Base-by-base conservation (phyloP, 805 yeast species). In the Myxozyma vanderwaltii region DNA sequence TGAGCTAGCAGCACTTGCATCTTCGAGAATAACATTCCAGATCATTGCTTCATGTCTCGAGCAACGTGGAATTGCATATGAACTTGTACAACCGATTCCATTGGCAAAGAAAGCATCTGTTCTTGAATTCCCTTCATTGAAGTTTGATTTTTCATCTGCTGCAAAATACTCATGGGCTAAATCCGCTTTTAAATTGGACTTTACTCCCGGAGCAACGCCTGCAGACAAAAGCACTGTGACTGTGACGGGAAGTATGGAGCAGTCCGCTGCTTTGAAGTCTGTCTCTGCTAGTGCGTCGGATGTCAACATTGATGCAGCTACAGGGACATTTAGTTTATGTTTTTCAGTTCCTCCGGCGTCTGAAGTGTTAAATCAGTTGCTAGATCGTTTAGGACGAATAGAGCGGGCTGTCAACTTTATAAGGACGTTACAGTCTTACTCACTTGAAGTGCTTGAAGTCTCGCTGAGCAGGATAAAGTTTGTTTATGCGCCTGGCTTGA, bases 401-500 rank as follows among this genome's bases (percentile, higher is more conserved):
- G 72, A 71, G 50, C 66, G 71, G 12, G 67, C 72, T 33, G 71
- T 72, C 19, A 64, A 66, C 61, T 71, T 68, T 54, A 60, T 70
- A 40, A 65, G 65, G 35, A 67, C 69, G 29, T 55, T 73, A 47
- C 68, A 68, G 59, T 55, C 68, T n/a, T 57, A 62, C 53, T 43
- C 58, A 2, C 60, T 72, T 26, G 69, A 67, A 15, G 64, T 72
- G 26, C 55, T 51, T 13, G 67, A 68, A 21, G 71, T 72, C 2
- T 67, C 73, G 24, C 67, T 72, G 67, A 63, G 61, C 24, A 53
- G 63, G 31, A 63, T 72, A 33, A 56, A 62, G n/a, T 72, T 72
- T 57, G 58, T 52, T n/a, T 70, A 72, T 41, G 72, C 63, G 6
- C 64, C 65, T 21, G 67, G 56, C 27, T 35, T 51, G 56, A 21